Conservation (phyloP, 306 rosid genomes). For the Rubus idaeus region DNA sequence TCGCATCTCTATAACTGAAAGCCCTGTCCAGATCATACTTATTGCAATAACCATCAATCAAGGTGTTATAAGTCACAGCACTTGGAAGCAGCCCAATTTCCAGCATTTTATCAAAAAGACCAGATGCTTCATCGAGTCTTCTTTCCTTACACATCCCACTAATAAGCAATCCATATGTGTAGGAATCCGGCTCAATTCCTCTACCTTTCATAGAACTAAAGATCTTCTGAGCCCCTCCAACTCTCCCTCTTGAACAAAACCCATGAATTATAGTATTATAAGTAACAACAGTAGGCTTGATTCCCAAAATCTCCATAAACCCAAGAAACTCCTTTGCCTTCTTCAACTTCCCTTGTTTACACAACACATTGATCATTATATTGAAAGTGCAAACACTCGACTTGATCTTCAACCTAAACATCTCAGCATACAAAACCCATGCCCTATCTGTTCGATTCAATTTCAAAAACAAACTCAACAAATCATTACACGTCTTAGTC, state of each 20-base stretch:
- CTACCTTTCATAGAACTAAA: constrained; percentile 49
- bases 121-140: constrained; percentile 64
- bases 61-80: constrained; percentile 65
- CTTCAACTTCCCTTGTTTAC: constrained; percentile 80
- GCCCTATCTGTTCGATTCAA: constrained; percentile 47
- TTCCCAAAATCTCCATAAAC: constrained; percentile 60
- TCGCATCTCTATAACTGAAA: constrained; percentile 59
- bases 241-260: constrained; percentile 53
- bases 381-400: constrained; percentile 66
- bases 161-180: constrained; percentile 64
- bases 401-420: constrained; percentile 70
- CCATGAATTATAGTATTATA: constrained; percentile 74
- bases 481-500: constrained; percentile 59
- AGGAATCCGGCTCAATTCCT: constrained; percentile 64
- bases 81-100: constrained; percentile 55
- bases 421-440: constrained; percentile 83
- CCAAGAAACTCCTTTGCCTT: constrained; percentile 70
- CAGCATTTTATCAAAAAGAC: constrained; percentile 46
- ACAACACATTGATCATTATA: constrained; percentile 80
- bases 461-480: constrained; percentile 57
- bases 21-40: constrained; percentile 71
- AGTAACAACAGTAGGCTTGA: constrained; percentile 62
- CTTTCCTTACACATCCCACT: constrained; percentile 62
- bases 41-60: constrained; percentile 78
- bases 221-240: constrained; percentile 46